These are phyloP conservation scores for Saccharomycopsis capsularis DNA, from an alignment of 805 yeast species.

Conservation along the genomic window DNA sequence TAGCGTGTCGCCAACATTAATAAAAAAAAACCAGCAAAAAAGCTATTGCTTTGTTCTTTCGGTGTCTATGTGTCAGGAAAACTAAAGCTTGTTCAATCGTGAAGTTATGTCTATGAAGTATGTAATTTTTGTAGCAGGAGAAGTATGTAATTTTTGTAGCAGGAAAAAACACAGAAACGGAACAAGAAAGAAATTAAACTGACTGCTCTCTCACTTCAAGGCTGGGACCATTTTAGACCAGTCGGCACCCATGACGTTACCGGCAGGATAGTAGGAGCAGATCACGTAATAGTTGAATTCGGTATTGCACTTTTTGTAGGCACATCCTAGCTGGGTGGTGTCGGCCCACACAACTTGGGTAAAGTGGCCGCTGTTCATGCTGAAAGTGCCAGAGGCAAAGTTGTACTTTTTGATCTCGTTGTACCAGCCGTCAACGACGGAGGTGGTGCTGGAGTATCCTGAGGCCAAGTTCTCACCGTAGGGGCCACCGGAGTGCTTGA, in stretches of 20 bases:
- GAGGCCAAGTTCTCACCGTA: slow-evolving; percentile 81
- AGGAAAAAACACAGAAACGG: too few relatives aligned
- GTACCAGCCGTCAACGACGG: slow-evolving; percentile 73
- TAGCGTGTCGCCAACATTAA: too few relatives aligned
- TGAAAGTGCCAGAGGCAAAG: slow-evolving; percentile 39
- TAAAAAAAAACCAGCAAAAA: too few relatives aligned
- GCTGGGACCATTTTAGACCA: slow-evolving; percentile 17
- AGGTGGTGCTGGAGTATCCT: slow-evolving; percentile 46
- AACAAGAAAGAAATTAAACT: not conserved
- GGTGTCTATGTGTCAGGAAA: too few relatives aligned
- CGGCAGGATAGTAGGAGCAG: slow-evolving; percentile 71
- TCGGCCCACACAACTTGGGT: slow-evolving; percentile 73
- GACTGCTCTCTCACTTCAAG: not conserved
- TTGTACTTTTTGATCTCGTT: slow-evolving; percentile 49
- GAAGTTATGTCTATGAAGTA: too few relatives aligned
- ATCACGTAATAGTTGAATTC: slow-evolving; percentile 50
- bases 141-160: too few relatives aligned
- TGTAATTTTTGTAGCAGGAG: too few relatives aligned
- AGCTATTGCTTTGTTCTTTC: too few relatives aligned
- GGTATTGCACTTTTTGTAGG: slow-evolving; percentile 47
- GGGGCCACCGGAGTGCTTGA: slow-evolving; percentile 58
- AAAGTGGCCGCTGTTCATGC: slow-evolving; percentile 61
- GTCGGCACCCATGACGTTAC: slow-evolving; percentile 48
- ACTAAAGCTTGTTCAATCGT: too few relatives aligned
- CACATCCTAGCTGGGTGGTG: slow-evolving; percentile 65